These are phyloP conservation scores for Oldenlandia corymbosa DNA, from an alignment of 257 asterid genomes.

Conservation along the genomic window DNA sequence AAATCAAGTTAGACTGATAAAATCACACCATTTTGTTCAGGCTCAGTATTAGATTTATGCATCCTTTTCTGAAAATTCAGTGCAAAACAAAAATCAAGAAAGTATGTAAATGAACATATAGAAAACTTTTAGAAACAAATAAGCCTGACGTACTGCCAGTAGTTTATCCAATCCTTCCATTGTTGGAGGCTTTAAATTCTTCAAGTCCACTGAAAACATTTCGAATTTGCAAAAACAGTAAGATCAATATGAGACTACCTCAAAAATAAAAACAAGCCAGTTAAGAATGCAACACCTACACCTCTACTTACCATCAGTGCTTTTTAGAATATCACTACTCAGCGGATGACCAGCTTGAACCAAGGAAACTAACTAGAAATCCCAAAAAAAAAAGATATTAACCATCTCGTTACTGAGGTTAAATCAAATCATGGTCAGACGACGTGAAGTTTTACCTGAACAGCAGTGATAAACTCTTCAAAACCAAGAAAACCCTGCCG, in stretches of 20 bases:
- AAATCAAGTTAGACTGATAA: slow-evolving; percentile 8
- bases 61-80: slow-evolving; percentile 54
- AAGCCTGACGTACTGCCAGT: slow-evolving; percentile 54
- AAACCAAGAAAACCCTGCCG: slow-evolving; percentile 94
- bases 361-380: slow-evolving; percentile 63
- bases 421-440: slow-evolving; percentile 6
- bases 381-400: slow-evolving; percentile 17
- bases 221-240: slow-evolving; percentile 13
- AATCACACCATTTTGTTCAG: slow-evolving; percentile 62
- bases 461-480: slow-evolving; percentile 70
- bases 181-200: slow-evolving; percentile 63
- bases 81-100: slow-evolving; percentile 10
- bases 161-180: slow-evolving; percentile 82
- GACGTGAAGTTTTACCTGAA: slow-evolving; percentile 59
- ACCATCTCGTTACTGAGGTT: slow-evolving; percentile 19
- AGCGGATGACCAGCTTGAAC: slow-evolving; percentile 79
- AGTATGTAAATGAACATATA: not conserved
- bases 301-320: slow-evolving; percentile 62
- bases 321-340: slow-evolving; percentile 42
- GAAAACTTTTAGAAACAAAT: slow-evolving; percentile 8
- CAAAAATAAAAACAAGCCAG: not conserved
- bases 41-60: slow-evolving; percentile 38
- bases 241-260: not conserved
- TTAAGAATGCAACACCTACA: not conserved
- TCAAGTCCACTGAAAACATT: slow-evolving; percentile 65